Percentiles rank a stretch among this genome's conserved stretches.
Conservation (phyloP, 208 protist species). For the Wallacemonas sp. region DNA sequence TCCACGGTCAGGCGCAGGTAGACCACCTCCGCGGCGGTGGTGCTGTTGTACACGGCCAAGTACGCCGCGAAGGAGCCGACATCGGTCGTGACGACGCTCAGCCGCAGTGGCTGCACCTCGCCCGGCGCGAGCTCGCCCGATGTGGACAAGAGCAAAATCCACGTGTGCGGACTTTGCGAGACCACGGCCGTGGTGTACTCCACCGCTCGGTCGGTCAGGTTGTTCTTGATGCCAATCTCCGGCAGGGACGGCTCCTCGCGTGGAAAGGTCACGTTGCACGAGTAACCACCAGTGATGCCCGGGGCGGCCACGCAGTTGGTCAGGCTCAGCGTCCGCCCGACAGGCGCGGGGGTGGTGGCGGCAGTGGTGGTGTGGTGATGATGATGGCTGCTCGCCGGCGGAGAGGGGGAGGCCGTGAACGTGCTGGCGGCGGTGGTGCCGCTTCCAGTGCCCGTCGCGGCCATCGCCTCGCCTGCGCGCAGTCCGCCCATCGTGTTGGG, state of each 20-base stretch:
- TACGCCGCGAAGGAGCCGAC: slow-evolving; percentile 83
- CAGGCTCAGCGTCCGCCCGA: slow-evolving; percentile 47
- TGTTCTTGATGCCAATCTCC: slow-evolving; percentile 73
- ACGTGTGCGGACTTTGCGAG: slow-evolving; percentile 80
- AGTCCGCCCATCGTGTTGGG: too few species aligned
- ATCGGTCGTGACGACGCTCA: slow-evolving; percentile 73
- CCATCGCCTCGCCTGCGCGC: too few species aligned
- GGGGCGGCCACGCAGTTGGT: slow-evolving; percentile 57
- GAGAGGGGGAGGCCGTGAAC: neutral
- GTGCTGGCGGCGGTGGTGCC: neutral
- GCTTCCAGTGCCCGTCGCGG: too few species aligned
- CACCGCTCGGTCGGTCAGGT: slow-evolving; percentile 46
- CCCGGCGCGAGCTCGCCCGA: slow-evolving; percentile 51
- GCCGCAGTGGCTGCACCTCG: slow-evolving; percentile 71
- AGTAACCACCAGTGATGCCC: slow-evolving; percentile 59
- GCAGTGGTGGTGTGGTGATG: neutral
- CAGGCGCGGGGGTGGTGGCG: slow-evolving; percentile 12
- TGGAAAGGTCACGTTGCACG: slow-evolving; percentile 59
- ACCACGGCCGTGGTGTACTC: slow-evolving; percentile 69
- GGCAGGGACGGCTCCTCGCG: slow-evolving; percentile 65
- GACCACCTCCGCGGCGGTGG: slow-evolving; percentile 59
- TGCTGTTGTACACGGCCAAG: slow-evolving; percentile 68
- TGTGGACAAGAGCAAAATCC: slow-evolving; percentile 62
- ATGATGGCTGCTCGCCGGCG: neutral
- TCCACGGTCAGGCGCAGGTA: slow-evolving; percentile 82